Base-by-base conservation (phyloP, 2,329 filamentous ascomycete species). In the Monilinia vaccinii-corymbosi region DNA sequence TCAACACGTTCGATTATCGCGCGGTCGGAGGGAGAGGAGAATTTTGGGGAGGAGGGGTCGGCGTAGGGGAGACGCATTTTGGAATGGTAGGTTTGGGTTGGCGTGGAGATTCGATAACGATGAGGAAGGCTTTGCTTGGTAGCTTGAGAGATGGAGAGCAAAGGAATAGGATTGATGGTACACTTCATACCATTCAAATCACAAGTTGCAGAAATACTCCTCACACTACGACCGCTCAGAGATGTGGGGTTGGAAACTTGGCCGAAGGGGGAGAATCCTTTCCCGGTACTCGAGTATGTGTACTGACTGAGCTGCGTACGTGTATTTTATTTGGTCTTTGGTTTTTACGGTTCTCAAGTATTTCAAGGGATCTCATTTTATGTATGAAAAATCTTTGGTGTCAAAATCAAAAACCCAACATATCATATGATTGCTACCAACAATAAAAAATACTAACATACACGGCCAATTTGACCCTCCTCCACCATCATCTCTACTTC, bases 31-130 rank as follows among this genome's bases (percentile, higher is more conserved):
- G 74, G 64, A 28, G 73, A 72, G 18, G 75, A 66, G 77, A 73
- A 14, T 75, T 73, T 3, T 76, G 81, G 44, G 79, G 80, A 73
- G 80, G 75, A 67, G 13, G 62, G 50, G 45, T 69, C 62, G 61
- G 81, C 77, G 78, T 89, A 89, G 45, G 85, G 83, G 67, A 89
- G 76, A 71, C 85, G 84, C 86, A 89, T 89, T 53, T 52, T 63
- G 56, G 58, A 32, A 53, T 31, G 28, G 38, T 14, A 34, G 32
- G 32, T 49, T 55, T 47, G 51, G 32, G n/a, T 42, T 38, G 32
- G 46, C 42, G 34, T 32, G 32, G 13, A 31, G 7, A 60, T 46
- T 23, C 38, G 51, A 55, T 18, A 28, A 18, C 38, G 40, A 44
- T n/a, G 38, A 34, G 31, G 28, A 13, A 31, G 13, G 9, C 6